These are phyloP conservation scores for Boletus edulis DNA, from an alignment of 768 basidiomycete species.

Conservation along the genomic window DNA sequence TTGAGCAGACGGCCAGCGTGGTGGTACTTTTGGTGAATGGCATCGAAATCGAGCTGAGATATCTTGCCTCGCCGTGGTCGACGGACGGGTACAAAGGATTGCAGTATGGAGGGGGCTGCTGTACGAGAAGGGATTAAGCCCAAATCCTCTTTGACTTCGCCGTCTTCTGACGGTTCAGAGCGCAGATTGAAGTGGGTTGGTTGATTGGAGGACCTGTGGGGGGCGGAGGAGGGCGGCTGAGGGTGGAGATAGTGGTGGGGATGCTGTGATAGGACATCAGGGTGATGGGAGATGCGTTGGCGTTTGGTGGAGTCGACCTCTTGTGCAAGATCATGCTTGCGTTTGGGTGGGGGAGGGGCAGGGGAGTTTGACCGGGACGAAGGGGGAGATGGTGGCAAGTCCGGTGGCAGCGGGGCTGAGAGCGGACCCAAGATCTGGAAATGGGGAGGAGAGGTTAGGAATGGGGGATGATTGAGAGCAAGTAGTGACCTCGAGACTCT, in stretches of 20 bases:
- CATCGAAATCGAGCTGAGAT: constrained; percentile 48
- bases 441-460: constrained; percentile 16
- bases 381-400: constrained; percentile 46
- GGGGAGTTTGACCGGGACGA: constrained; percentile 44
- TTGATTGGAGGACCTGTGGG: constrained; percentile 22
- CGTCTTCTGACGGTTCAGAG: constrained; percentile 45
- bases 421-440: constrained; percentile 41
- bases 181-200: constrained; percentile 27
- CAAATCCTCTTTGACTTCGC: constrained; percentile 44
- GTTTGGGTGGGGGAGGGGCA: constrained; percentile 34
- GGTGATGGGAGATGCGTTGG: constrained; percentile 25
- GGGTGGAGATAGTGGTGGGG: constrained; percentile 29
- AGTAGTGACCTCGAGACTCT: constrained; percentile 38
- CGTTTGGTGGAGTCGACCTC: constrained; percentile 31
- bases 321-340: constrained; percentile 32
- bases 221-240: constrained; percentile 21
- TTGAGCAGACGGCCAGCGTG: constrained; percentile 71
- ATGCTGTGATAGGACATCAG: constrained; percentile 28
- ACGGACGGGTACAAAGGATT: constrained; percentile 52
- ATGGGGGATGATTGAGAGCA: not conserved
- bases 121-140: constrained; percentile 19
- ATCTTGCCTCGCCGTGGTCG: constrained; percentile 63
- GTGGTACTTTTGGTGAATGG: constrained; percentile 69
- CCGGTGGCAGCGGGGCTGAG: constrained; percentile 40
- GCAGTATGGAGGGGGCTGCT: constrained; percentile 32